These are phyloP conservation scores for Chiua virens DNA, from an alignment of 768 basidiomycete genomes.

Conservation along the genomic window DNA sequence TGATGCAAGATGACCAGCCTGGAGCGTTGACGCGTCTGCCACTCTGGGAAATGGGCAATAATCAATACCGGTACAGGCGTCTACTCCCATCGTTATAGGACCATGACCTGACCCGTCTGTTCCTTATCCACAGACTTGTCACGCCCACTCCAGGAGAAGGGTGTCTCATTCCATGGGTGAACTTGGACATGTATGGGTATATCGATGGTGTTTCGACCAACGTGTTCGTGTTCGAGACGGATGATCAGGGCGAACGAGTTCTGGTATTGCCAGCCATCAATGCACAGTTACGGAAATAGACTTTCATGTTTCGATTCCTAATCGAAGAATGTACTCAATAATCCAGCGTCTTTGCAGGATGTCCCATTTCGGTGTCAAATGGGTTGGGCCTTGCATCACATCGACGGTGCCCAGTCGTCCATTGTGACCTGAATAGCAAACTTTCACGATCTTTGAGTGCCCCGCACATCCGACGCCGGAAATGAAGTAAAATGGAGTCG, in stretches of 20 bases:
- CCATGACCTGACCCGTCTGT: background rate
- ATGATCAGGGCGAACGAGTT: conserved; percentile 1
- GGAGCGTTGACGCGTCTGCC: conserved; percentile 6
- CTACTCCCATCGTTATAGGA: background rate
- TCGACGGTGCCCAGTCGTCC: no score
- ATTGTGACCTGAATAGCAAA: no score
- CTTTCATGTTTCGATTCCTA: no score
- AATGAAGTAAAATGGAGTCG: no score
- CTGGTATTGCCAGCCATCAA: conserved; percentile 16
- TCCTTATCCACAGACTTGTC: conserved; percentile 9
- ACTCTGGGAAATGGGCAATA: conserved; percentile 39
- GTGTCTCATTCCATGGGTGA: conserved; percentile 21
- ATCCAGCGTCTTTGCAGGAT: no score
- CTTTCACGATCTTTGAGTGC: no score
- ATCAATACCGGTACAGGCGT: conserved; percentile 37
- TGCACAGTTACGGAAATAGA: conserved; percentile 6
- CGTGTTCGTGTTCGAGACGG: conserved; percentile 6
- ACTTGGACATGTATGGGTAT: conserved; percentile 25
- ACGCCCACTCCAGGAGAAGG: conserved; percentile 15
- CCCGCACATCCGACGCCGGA: no score
- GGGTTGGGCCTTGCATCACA: no score
- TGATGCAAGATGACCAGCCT: conserved; percentile 26
- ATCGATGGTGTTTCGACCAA: conserved; percentile 23
- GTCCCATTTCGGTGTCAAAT: no score
- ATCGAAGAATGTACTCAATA: no score